Base-by-base conservation (phyloP, 768 basidiomycete species). In the Lentinula edodes region DNA sequence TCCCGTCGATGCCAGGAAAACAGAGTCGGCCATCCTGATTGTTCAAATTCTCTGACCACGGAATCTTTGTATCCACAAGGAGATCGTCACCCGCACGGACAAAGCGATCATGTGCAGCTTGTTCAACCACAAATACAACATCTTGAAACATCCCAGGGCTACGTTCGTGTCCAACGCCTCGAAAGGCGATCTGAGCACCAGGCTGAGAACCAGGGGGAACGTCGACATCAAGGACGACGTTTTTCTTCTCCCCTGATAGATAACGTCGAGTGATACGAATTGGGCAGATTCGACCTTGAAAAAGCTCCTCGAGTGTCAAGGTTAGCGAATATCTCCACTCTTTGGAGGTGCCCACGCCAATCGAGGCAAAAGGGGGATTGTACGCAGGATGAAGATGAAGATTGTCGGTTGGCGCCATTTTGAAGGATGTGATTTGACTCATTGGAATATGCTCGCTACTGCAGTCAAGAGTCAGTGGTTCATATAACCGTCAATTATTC, bases 241-340 rank as follows among this genome's bases (percentile, higher is more conserved):
- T 75, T 66, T 84, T 81, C 9, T 74, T 77, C 68, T 71, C 73
- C 20, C 78, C 80, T 8, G 81, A 80, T 46, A 82, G 70, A 46
- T 85, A 68, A 10, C 78, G 77, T 54, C 87, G 83, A 43, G 81
- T 85, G 64, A 90, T 81, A 56, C 82, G 79, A 66, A 87, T 88
- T 60, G 76, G 78, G 65, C 82, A 83, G 15, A 74, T 74, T 52
- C 80, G 79, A 35, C 88, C 87, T 23, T 70, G 71, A 68, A 80
- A 84, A 39, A 89, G 75, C 64, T 89, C 86, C 61, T 88, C 84
- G 18, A 90, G 78, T 1, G 82, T 78, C 59, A 88, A 71, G 16
- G 77, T 74, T 5, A 90, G 79, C 0, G 85, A 81, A 72, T 87
- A 89, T n/a, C 81, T 74, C 86, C 88, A 89, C 68, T 88, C 87